phyloP scores from a whole-genome alignment of 768 basidiomycete species.

The Crepidotus variabilis region DNA sequence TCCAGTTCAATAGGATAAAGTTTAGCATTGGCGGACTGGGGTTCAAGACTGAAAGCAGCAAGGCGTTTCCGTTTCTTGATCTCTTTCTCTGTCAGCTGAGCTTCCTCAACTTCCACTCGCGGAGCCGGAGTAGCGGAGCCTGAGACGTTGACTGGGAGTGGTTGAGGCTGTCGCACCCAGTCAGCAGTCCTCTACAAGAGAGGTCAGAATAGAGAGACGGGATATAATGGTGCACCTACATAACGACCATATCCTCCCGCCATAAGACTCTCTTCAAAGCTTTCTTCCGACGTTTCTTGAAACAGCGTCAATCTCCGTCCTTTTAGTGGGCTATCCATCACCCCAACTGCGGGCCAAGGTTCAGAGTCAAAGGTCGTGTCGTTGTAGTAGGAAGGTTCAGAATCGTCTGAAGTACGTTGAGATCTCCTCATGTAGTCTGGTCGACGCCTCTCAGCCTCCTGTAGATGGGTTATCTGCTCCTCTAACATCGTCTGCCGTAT shows the following conservation, averaged over 20 bases:
- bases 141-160: constrained; percentile 36
- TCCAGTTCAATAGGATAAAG: constrained; percentile 64
- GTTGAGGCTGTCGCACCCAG: constrained; percentile 56
- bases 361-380: constrained; percentile 31
- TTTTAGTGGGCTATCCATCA: constrained; percentile 67
- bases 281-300: constrained; percentile 80
- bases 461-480: constrained; percentile 43
- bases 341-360: constrained; percentile 41
- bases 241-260: constrained; percentile 79
- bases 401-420: constrained; percentile 43
- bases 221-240: constrained; percentile 35
- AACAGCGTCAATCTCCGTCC: constrained; percentile 73
- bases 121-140: constrained; percentile 40
- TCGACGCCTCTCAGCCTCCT: constrained; percentile 57
- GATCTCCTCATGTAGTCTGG: constrained; percentile 70
- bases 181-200: constrained; percentile 49
- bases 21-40: constrained; percentile 30
- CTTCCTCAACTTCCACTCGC: constrained; percentile 29
- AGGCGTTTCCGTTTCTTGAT: constrained; percentile 63
- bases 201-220: background rate
- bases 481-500: constrained; percentile 53
- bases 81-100: constrained; percentile 54
- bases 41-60: constrained; percentile 57
- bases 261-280: constrained; percentile 82
- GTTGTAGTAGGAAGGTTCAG: constrained; percentile 30